Evolutionary conservation across 441 rosid genomes (phyloP).

Genomic region (Erysimum pusillum): DNA sequence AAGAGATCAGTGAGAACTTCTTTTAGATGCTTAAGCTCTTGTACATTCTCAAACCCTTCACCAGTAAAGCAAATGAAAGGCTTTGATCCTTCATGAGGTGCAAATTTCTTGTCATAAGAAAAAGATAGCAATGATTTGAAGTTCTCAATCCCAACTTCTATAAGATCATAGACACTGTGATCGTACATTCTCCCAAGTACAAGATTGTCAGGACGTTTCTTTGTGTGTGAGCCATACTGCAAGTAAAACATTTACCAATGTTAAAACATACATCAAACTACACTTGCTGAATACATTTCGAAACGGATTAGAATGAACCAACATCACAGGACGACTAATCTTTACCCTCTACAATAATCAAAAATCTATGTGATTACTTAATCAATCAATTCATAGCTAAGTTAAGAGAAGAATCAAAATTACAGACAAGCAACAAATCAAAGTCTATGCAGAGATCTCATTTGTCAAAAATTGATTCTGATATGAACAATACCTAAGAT

Average conservation of each 20-base stretch:
- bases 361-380: background rate
- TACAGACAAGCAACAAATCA: too few relatives aligned
- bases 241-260: conserved; percentile 26
- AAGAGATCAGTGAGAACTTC: conserved; percentile 85
- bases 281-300: background rate
- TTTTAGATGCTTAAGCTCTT: conserved; percentile 85
- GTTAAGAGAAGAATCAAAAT: background rate
- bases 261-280: background rate
- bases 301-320: background rate
- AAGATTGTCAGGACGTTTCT: conserved; percentile 93
- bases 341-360: background rate
- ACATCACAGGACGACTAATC: background rate
- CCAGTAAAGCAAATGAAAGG: conserved; percentile 85
- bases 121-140: conserved; percentile 70
- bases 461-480: background rate
- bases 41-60: conserved; percentile 84
- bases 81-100: conserved; percentile 80
- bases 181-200: conserved; percentile 85
- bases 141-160: conserved; percentile 94
- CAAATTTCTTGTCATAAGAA: conserved; percentile 77
- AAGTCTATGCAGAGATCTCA: too few relatives aligned
- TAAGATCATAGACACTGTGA: conserved; percentile 84
- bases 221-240: conserved; percentile 91
- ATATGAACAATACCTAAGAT: background rate
- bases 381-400: background rate